A percentile compares a stretch with the other conserved stretches of the same genome.
Evolutionary conservation across 1,139 yeast genomes (phyloP).

Genomic region (Blastobotrys indianensis): DNA sequence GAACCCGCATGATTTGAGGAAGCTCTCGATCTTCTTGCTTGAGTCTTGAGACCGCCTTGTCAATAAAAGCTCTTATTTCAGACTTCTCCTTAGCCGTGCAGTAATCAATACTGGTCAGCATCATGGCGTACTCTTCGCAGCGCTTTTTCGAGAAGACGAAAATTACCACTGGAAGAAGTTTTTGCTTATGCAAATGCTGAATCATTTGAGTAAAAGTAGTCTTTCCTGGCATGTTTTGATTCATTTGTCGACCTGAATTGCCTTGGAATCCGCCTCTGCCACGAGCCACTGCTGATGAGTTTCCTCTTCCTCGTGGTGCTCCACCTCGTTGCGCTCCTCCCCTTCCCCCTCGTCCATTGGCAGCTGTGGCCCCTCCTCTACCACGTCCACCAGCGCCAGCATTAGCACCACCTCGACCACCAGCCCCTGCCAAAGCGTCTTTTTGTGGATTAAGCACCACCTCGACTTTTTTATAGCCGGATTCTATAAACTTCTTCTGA

Average conservation of each 20-base stretch:
- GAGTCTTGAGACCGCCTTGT: constrained; percentile 78
- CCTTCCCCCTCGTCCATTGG: constrained; percentile 7
- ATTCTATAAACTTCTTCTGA: constrained; percentile 58
- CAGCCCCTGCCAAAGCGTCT: constrained; percentile 30
- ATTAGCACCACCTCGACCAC: constrained; percentile 32
- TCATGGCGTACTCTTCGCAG: constrained; percentile 88
- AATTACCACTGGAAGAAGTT: constrained; percentile 79
- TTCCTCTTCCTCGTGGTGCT: constrained; percentile 36
- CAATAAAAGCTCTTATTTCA: constrained; percentile 88
- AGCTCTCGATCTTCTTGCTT: constrained; percentile 87
- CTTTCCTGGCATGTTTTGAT: constrained; percentile 68
- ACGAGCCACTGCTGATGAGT: constrained; percentile 4
- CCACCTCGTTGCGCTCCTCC: constrained; percentile 15
- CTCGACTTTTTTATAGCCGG: constrained; percentile 58
- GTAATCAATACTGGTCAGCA: constrained; percentile 68
- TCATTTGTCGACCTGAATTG: constrained; percentile 36
- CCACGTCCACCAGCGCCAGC: constrained; percentile 27
- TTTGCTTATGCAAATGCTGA: constrained; percentile 60
- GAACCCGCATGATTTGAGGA: constrained; percentile 79
- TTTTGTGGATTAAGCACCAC: constrained; percentile 43
- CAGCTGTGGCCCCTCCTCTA: constrained; percentile 22
- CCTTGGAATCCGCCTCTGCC: constrained; percentile 29
- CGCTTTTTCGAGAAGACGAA: constrained; percentile 91
- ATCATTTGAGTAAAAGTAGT: constrained; percentile 45
- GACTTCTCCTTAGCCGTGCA: constrained; percentile 80